Evolutionary conservation across 1,284 basidiomycete genomes (phyloP), one percentile per base, ranked within the genome.

Genomic region (Ustilago loliicola): DNA sequence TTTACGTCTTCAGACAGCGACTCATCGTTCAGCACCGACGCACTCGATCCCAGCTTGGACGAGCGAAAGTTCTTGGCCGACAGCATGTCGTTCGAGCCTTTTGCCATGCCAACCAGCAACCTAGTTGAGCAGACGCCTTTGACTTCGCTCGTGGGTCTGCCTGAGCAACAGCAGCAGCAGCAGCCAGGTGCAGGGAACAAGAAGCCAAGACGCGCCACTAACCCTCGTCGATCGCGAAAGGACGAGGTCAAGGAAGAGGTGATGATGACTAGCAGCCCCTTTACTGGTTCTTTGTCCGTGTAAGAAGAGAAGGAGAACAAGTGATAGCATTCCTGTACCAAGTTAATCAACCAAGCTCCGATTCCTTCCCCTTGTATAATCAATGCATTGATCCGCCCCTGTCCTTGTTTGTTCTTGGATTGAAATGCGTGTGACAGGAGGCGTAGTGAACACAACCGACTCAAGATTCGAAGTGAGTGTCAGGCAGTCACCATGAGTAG

Each of bases 1-100:
- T 72, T 77, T 42, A 70, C 70, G 3, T 66, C 66, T n/a, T 62
- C 62, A 13, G 70, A 77, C 23, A 72, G 62, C 60, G 70, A 77
- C 29, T 72, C 75, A 29, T 60, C 62, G 7, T 77, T 72, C 53
- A 66, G 70, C 52, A 56, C 56, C 21, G 74, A 72, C n/a, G 53
- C 57, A 1, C 11, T 66, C 47, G 72, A 74, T n/a, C 15, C 62
- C 1, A 56, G 42, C 38, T 15, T 69, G 13, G 72, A 66, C 47
- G 72, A 70, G 15, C 25, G 52, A 19, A 69, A 21, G 34, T 74
- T 74, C 21, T 48, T 69, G 15, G 72, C 66, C 15, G 73, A 76
- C 3, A 65, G 65, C 73, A 67, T 71, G 65, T 27, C 55, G 17
- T 77, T 71, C 11, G 74, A 77, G 47, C 74, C 74, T 1, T 77